Percentiles rank a stretch among this genome's conserved stretches.
phyloP scores from a whole-genome alignment of 2,329 filamentous ascomycete species.

The Ceratocystis papillata region DNA sequence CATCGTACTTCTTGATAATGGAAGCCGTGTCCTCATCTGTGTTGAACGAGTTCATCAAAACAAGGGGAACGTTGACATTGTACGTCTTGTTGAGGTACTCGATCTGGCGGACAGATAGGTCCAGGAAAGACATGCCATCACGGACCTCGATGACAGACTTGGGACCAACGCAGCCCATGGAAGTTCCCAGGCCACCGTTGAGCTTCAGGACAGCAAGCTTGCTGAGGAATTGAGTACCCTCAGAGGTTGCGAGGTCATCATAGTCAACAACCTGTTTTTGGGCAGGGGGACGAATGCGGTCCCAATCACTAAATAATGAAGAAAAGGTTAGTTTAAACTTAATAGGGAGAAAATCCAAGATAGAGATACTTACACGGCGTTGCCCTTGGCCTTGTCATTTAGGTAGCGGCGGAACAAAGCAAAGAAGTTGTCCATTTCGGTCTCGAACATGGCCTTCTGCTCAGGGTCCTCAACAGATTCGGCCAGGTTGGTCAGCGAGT shows the following conservation, averaged over 20 bases:
- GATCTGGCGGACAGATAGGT: constrained; percentile 96
- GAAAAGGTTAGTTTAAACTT: background rate
- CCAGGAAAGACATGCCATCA: constrained; percentile 99
- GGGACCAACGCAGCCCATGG: constrained; percentile 97
- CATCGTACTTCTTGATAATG: constrained; percentile 99
- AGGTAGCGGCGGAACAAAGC: constrained; percentile 95
- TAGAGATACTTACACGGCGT: constrained; percentile 54
- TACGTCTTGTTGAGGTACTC: constrained; percentile 99
- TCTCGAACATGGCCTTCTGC: constrained; percentile 91
- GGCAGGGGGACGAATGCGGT: constrained; percentile 87
- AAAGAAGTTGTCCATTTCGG: constrained; percentile 99
- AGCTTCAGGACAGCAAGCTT: constrained; percentile 98
- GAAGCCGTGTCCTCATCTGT: constrained; percentile 94
- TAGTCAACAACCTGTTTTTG: constrained; percentile 93
- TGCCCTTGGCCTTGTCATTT: constrained; percentile 98
- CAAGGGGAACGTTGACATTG: constrained; percentile 91
- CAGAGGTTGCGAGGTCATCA: constrained; percentile 74
- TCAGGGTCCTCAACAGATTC: constrained; percentile 78
- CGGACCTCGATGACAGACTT: constrained; percentile 99
- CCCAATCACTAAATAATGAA: constrained; percentile 62
- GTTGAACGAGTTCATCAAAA: constrained; percentile 99
- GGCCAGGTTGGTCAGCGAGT: constrained; percentile 82
- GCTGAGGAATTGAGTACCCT: constrained; percentile 87
- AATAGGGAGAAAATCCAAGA: background rate
- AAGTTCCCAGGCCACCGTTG: constrained; percentile 97